Evolutionary conservation across 768 basidiomycete species (phyloP), one percentile per base, ranked within the genome.

Genomic region (Suillus fuscotomentosus): DNA sequence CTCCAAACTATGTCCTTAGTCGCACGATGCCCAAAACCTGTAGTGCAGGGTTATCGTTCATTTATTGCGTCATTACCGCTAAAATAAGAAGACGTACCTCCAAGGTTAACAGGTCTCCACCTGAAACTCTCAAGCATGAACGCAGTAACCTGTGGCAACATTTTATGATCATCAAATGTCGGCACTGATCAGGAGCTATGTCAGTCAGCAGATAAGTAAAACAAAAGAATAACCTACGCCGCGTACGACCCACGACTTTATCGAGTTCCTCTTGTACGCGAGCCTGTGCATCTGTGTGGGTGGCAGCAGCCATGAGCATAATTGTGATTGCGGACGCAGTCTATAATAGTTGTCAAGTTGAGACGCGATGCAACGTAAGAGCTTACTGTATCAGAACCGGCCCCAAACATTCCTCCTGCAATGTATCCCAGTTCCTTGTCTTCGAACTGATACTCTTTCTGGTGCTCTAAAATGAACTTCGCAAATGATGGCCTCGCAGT

Each of bases 21-120:
- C 0, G 88, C 82, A 55, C 83, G 81, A 65, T 91, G 88, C 0
- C 84, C 79, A 61, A 89, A 84, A 1, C 88, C 88, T 71, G 8
- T 51, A 79, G 75, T 5, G 80, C 55, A 36, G 45, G 7, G 15
- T 31, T 6, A 9, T 34, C 9, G 34, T 65, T 24, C 60, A 43
- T 36, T 5, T 17, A 24, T 39, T 7, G n/a, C 14, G 5, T 27
- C 54, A 47, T 41, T 14, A 15, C 10, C 43, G n/a, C 15, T 14
- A 31, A 24, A 24, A 17, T 36, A 1, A 31, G 5, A 17, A 38
- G 51, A 65, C 66, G 51, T 31, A 68, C 77, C 78, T 65, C 70
- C 69, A 5, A 74, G 53, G 9, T 56, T 72, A 13, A 79, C 73
- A 7, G 79, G 78, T n/a, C 80, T 67, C 80, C 80, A 80, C 34